These are phyloP conservation scores for Zostera marina DNA, from an alignment of 116 monocot species.

Conservation along the genomic window DNA sequence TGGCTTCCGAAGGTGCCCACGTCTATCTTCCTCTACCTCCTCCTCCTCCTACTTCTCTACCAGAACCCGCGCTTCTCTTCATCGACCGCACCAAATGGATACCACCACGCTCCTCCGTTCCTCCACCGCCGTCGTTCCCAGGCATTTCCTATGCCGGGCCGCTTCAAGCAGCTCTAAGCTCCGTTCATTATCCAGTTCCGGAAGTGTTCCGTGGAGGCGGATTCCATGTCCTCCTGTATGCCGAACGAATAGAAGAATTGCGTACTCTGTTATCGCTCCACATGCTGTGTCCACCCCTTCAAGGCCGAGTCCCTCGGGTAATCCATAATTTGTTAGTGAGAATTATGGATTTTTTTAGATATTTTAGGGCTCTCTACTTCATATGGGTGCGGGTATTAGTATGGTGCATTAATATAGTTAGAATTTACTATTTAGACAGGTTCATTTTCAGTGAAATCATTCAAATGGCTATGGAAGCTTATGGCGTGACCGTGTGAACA, in stretches of 20 bases:
- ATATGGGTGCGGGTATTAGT: too few species aligned
- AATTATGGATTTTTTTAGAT: too few species aligned
- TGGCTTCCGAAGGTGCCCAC: slow-evolving; percentile 1
- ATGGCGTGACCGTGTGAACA: too few species aligned
- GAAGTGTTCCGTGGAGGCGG: not conserved
- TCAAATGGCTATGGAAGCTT: too few species aligned
- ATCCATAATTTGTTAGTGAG: too few species aligned
- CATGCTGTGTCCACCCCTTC: not conserved
- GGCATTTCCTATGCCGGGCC: not conserved
- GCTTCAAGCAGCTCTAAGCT: not conserved
- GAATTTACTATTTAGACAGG: too few species aligned
- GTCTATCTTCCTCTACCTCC: not conserved
- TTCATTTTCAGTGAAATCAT: too few species aligned
- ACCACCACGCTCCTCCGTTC: not conserved
- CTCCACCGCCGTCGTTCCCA: not conserved
- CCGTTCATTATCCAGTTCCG: not conserved
- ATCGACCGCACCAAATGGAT: not conserved
- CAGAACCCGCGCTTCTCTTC: not conserved
- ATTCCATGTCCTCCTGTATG: too few species aligned
- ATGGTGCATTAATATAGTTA: too few species aligned
- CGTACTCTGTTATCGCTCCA: not conserved
- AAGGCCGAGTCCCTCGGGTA: not conserved
- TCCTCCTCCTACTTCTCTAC: not conserved
- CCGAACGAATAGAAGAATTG: not conserved
- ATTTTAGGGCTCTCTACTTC: too few species aligned